Percentiles rank a stretch among this genome's conserved stretches.
These are phyloP conservation scores for Rubia yunnanensis DNA, from an alignment of 257 asterid species.

Conservation along the genomic window DNA sequence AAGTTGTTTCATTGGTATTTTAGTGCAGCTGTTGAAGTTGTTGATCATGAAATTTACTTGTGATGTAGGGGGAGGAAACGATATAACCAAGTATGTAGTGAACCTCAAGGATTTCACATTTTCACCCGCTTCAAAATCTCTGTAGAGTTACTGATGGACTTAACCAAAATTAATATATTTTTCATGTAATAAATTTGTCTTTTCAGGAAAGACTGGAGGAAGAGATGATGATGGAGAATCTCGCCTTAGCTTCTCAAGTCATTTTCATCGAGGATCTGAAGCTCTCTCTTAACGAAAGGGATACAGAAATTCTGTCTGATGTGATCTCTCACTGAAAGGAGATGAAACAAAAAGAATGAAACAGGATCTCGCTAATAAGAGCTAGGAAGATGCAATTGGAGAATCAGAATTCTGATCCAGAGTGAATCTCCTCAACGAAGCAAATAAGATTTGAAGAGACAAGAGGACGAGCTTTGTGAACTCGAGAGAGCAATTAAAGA, in stretches of 20 bases:
- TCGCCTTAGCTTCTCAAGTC: constrained; percentile 55
- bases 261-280: constrained; percentile 52
- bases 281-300: constrained; percentile 45
- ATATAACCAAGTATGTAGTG: too few relatives aligned
- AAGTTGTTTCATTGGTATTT: constrained; percentile 9
- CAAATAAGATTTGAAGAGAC: constrained; percentile 50
- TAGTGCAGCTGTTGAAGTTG: constrained; percentile 80
- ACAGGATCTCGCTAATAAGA: constrained; percentile 41
- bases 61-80: too few relatives aligned
- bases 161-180: too few relatives aligned
- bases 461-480: constrained; percentile 57
- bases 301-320: constrained; percentile 41
- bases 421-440: constrained; percentile 48
- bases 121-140: too few relatives aligned
- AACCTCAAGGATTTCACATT: too few relatives aligned
- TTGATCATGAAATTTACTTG: constrained; percentile 58
- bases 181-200: too few relatives aligned
- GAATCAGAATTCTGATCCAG: constrained; percentile 55
- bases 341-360: constrained; percentile 51
- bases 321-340: constrained; percentile 42
- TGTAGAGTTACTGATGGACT: too few relatives aligned
- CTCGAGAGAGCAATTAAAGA: constrained; percentile 41
- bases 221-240: constrained; percentile 51
- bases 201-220: constrained; percentile 61
- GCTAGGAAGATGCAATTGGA: constrained; percentile 43